Evolutionary conservation across 208 protist species (phyloP), one percentile per base, ranked within the genome.

Genomic region (Wallacemonas sp.): DNA sequence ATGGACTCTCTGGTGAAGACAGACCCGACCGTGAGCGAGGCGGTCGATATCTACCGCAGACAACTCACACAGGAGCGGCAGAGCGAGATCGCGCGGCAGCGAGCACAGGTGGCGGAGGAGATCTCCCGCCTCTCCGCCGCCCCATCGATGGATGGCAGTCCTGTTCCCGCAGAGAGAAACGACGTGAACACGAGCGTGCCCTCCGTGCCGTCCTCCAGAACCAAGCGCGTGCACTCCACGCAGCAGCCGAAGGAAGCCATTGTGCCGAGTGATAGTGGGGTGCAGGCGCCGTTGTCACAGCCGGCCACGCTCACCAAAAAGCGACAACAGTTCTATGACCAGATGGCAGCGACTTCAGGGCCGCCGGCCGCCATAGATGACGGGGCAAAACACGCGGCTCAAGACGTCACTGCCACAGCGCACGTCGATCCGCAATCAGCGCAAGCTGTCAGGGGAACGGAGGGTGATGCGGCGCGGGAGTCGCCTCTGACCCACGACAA

Each of bases 1-100:
- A 51, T 89, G 5, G 61, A 80, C 26, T 68, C 78, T 19, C 70
- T 89, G 3, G 68, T 64, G 11, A 74, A 47, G 19, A 73, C 66
- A 3, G 72, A 84, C 49, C 66, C 71, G 5, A 64, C 63, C 21
- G 59, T 86, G 1, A 63, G 69, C 67, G 71, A 69, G 46, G 66
- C 47, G 4, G 53, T 79, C 1, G 62, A 55, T 11, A 54, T 70
- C 55, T 80, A 82, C 62, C 64, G 72, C 26, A 19, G 47, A 39
- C 45, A 72, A 33, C 46, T 67, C 21, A 27, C 55, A 17, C 27
- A 33, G 19, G 62, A 68, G 38, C 63, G 70, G 1, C 53, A 58
- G 61, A 54, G 31, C 2, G 68, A 74, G 68, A 64, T 65, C 11
- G 36, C 19, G 2, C 36, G 62, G 36, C 38, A 49, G 12, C 34